phyloP scores from a whole-genome alignment of 2,329 filamentous ascomycete genomes.

The Penicillium sp. region DNA sequence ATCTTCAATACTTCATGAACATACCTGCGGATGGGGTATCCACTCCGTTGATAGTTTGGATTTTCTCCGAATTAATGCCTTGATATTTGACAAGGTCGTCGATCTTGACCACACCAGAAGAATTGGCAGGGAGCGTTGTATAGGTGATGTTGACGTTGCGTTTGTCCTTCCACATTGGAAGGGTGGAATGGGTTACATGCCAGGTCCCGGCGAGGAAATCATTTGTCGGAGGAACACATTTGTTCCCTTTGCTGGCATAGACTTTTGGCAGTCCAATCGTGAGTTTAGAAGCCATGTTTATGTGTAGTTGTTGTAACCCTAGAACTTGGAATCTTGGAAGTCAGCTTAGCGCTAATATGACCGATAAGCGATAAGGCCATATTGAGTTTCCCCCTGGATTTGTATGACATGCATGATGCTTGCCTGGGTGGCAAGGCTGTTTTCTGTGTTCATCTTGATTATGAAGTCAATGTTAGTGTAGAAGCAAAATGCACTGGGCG shows the following conservation, averaged over 20 bases:
- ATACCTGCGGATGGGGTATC: slow-evolving; percentile 15
- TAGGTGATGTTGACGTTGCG: slow-evolving; percentile 27
- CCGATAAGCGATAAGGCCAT: not conserved
- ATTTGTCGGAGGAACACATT: slow-evolving; percentile 11
- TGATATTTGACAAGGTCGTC: slow-evolving; percentile 23
- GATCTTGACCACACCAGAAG: slow-evolving; percentile 9
- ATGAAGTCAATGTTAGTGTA: no score
- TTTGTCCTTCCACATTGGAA: slow-evolving; percentile 24
- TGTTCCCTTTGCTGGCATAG: not conserved
- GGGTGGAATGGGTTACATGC: slow-evolving; percentile 25
- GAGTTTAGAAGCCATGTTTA: slow-evolving; percentile 1
- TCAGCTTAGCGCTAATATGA: not conserved
- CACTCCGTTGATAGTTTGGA: slow-evolving; percentile 18
- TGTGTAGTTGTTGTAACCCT: not conserved
- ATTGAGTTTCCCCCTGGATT: not conserved
- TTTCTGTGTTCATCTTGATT: no score
- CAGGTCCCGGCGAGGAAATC: slow-evolving; percentile 22
- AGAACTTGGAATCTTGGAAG: not conserved
- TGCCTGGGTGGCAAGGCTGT: no score
- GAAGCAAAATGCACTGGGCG: no score
- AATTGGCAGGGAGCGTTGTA: slow-evolving; percentile 7
- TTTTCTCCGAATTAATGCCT: slow-evolving; percentile 9
- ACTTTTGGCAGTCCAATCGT: slow-evolving; percentile 4
- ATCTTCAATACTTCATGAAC: not conserved
- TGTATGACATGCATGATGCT: not conserved